Percentiles rank a stretch among this genome's conserved stretches.
Conservation (phyloP, 257 asterid species). For the Gardenia jasminoides region DNA sequence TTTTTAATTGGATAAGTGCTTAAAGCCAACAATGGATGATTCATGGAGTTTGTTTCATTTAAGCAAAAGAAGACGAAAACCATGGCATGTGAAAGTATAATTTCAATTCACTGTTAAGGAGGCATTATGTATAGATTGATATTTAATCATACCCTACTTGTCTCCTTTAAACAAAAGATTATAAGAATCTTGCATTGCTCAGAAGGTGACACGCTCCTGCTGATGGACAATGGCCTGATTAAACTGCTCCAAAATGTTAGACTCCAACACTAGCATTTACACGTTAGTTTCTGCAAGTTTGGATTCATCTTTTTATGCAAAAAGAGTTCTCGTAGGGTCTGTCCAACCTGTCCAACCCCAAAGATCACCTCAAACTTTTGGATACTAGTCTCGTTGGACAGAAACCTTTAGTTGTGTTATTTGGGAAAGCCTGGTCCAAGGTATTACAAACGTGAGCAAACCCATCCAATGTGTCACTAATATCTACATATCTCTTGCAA, state of each 20-base stretch:
- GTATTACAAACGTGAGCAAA: not conserved
- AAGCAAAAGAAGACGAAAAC: conserved; percentile 9
- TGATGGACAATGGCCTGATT: not conserved
- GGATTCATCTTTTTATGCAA: not conserved
- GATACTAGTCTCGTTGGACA: not conserved
- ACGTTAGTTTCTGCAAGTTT: not conserved
- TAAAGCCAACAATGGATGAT: not conserved
- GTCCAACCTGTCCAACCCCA: conserved; percentile 5
- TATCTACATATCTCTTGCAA: not conserved
- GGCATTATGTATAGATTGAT: conserved; percentile 3
- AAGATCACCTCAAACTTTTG: conserved; percentile 1
- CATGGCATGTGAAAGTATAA: conserved; percentile 1
- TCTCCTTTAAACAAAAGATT: not conserved
- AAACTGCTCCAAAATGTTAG: not conserved
- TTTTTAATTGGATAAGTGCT: not conserved
- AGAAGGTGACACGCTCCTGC: not conserved
- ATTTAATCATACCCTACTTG: conserved; percentile 3
- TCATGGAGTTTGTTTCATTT: not conserved
- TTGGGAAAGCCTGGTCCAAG: not conserved
- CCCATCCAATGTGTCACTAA: not conserved
- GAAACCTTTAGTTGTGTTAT: not conserved
- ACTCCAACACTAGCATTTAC: not conserved
- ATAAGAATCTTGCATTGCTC: not conserved
- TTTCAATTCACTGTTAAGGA: conserved; percentile 6
- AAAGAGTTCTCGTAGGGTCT: conserved; percentile 2